These are phyloP conservation scores for Chytriomyces sp. DNA, from an alignment of 192 early-diverging fungal genomes.

Conservation along the genomic window DNA sequence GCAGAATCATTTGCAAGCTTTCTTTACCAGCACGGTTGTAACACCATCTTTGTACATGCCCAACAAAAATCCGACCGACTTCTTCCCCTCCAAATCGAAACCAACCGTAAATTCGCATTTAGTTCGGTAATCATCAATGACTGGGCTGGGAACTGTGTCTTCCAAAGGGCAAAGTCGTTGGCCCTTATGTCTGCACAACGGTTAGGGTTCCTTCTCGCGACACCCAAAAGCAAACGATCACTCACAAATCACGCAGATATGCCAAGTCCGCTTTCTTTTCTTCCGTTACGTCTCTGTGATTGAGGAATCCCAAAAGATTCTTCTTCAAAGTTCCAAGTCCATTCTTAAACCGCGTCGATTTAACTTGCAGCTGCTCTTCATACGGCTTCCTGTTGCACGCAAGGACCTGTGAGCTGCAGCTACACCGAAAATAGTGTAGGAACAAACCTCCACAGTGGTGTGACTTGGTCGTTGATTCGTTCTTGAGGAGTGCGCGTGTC, in stretches of 20 bases:
- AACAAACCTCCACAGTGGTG: slow-evolving; percentile 62
- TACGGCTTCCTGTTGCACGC: slow-evolving; percentile 51
- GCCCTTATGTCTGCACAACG: not conserved
- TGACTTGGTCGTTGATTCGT: slow-evolving; percentile 71
- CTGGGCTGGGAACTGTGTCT: slow-evolving; percentile 59
- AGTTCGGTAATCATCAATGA: slow-evolving; percentile 65
- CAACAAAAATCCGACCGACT: slow-evolving; percentile 68
- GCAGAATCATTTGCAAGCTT: not conserved
- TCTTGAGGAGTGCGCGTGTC: slow-evolving; percentile 64
- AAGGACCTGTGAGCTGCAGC: not conserved
- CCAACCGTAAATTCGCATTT: slow-evolving; percentile 84
- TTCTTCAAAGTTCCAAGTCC: slow-evolving; percentile 47
- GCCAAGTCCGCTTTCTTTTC: slow-evolving; percentile 39
- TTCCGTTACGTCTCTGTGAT: slow-evolving; percentile 33
- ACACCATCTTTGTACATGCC: slow-evolving; percentile 70
- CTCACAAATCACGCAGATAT: slow-evolving; percentile 32
- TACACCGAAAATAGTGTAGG: not conserved
- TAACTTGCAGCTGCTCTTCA: slow-evolving; percentile 62
- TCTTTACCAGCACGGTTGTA: slow-evolving; percentile 53
- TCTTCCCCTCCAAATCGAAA: slow-evolving; percentile 55
- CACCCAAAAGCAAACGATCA: not conserved
- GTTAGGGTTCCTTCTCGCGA: too few relatives aligned
- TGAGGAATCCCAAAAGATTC: slow-evolving; percentile 29
- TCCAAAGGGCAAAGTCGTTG: slow-evolving; percentile 35
- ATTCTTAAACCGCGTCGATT: slow-evolving; percentile 46